Percentiles rank a stretch among this genome's conserved stretches.
Conservation (phyloP, 345 rosid genomes). For the Syzygium oleosum region DNA sequence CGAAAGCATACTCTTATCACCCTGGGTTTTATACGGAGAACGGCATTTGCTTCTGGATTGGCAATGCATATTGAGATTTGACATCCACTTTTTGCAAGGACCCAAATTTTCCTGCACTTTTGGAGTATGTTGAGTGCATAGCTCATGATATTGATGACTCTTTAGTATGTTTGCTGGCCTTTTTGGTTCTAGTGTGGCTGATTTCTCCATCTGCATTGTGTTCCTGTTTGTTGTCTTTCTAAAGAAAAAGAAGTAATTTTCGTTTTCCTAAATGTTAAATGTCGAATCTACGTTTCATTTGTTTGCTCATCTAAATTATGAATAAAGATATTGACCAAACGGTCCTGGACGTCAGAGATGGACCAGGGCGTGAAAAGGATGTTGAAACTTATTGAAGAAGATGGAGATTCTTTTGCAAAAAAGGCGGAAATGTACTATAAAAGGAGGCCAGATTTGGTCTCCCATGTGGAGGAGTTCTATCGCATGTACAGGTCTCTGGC, state of each 20-base stretch:
- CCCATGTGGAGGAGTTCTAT: conserved; percentile 73
- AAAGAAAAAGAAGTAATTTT: neutral
- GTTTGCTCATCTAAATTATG: neutral
- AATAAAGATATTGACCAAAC: neutral
- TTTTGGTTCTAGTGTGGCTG: neutral
- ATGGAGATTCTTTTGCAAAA: conserved; percentile 83
- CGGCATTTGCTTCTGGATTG: neutral
- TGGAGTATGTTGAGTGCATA: neutral
- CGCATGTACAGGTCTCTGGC: conserved; percentile 79
- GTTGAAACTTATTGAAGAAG: conserved; percentile 80
- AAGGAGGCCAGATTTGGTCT: conserved; percentile 69
- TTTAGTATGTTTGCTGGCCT: neutral
- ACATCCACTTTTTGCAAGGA: neutral
- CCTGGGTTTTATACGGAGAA: neutral
- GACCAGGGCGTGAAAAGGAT: conserved; percentile 70
- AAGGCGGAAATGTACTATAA: conserved; percentile 87
- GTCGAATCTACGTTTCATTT: neutral
- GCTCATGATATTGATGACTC: neutral
- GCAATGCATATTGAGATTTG: neutral
- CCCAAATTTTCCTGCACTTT: neutral
- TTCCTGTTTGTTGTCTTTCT: neutral
- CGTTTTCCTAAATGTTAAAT: neutral
- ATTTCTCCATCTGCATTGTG: neutral
- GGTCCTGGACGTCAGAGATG: conserved; percentile 47
- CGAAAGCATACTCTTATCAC: neutral